These are phyloP conservation scores for Suillus luteus DNA, from an alignment of 768 basidiomycete species.

Conservation along the genomic window DNA sequence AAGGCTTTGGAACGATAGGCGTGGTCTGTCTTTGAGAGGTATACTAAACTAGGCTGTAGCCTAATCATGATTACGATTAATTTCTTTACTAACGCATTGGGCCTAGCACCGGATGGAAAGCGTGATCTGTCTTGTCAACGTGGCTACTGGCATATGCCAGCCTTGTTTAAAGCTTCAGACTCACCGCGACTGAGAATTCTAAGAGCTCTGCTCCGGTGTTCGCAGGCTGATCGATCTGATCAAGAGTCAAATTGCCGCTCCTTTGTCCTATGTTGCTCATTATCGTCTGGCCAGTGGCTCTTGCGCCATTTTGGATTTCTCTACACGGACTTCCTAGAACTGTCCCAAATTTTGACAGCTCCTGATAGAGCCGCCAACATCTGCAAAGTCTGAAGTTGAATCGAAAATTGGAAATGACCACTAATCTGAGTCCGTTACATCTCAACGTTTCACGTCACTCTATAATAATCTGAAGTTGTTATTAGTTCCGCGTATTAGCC, in stretches of 20 bases:
- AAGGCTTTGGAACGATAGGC: conserved; percentile 71
- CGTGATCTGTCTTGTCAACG: too few relatives aligned
- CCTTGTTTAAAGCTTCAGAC: not conserved
- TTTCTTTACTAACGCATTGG: conserved; percentile 38
- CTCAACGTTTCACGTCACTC: not conserved
- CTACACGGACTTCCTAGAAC: not conserved
- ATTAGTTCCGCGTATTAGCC: not conserved
- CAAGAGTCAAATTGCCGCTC: too few relatives aligned
- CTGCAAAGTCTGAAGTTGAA: too few relatives aligned
- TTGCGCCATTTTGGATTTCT: not conserved
- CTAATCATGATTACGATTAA: conserved; percentile 9
- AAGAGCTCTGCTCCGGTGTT: too few relatives aligned
- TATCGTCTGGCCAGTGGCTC: too few relatives aligned
- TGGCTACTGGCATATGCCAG: too few relatives aligned
- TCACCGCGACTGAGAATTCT: not conserved
- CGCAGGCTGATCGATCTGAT: too few relatives aligned
- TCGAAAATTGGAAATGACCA: not conserved
- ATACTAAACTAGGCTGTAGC: conserved; percentile 8
- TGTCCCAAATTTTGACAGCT: too few relatives aligned
- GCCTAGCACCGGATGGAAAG: conserved; percentile 37
- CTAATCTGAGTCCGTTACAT: not conserved
- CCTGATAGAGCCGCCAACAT: too few relatives aligned
- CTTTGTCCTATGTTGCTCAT: too few relatives aligned
- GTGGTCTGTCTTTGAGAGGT: conserved; percentile 49
- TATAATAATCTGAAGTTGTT: not conserved